These are phyloP conservation scores for Neoboletus brunneissimus DNA, from an alignment of 768 basidiomycete species.

Conservation along the genomic window DNA sequence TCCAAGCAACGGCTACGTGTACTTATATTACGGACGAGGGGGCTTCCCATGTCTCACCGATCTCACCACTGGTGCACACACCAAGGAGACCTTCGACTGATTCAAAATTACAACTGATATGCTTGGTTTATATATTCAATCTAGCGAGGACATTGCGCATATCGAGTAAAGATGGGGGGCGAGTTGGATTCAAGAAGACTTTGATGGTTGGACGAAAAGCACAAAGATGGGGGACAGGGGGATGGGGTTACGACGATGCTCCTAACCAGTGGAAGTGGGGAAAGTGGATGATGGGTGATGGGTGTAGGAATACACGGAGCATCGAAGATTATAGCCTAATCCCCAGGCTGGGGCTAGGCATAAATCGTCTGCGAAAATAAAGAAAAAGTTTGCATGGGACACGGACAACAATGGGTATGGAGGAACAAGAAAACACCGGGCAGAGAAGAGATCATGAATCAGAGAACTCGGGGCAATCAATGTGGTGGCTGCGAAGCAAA, in stretches of 20 bases:
- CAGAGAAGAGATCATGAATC: slow-evolving; percentile 21
- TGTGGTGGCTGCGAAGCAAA: slow-evolving; percentile 54
- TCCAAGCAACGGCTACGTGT: background rate
- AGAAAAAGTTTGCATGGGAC: slow-evolving; percentile 1
- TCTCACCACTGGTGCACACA: background rate
- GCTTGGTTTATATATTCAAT: background rate
- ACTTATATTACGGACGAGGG: background rate
- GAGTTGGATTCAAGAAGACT: slow-evolving; percentile 1
- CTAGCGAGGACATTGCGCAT: slow-evolving; percentile 6
- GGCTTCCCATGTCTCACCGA: background rate
- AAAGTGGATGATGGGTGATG: slow-evolving; percentile 28
- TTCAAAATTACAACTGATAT: background rate
- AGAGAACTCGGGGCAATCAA: slow-evolving; percentile 52
- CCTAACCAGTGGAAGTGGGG: slow-evolving; percentile 46
- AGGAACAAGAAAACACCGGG: slow-evolving; percentile 6
- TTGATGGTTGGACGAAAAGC: background rate
- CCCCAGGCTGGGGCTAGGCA: background rate
- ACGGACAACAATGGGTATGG: slow-evolving; percentile 3
- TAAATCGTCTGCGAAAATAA: slow-evolving; percentile 8
- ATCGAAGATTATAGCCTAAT: slow-evolving; percentile 39
- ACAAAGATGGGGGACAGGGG: slow-evolving; percentile 1
- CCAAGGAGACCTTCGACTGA: background rate
- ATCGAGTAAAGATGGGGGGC: slow-evolving; percentile 3
- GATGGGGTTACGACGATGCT: slow-evolving; percentile 53
- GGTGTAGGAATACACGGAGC: slow-evolving; percentile 36